Evolutionary conservation across 2,329 filamentous ascomycete species (phyloP).

Genomic region (Ceratocystis cubensis): DNA sequence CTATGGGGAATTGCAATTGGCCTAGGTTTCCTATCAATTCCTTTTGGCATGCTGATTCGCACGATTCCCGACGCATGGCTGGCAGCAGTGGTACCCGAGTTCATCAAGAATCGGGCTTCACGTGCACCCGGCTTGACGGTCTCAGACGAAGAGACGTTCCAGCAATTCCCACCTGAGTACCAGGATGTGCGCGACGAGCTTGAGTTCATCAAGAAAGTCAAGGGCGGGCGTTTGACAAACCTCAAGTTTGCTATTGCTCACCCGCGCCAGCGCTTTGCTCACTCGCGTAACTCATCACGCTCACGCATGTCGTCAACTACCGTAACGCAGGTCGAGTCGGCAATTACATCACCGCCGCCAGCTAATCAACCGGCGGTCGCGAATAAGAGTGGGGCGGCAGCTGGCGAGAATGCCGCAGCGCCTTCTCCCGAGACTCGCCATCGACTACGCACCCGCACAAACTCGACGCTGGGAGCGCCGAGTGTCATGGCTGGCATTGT

Average conservation of each 20-base stretch:
- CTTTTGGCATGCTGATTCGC: slow-evolving; percentile 68
- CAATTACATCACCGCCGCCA: slow-evolving; percentile 40
- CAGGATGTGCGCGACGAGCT: slow-evolving; percentile 69
- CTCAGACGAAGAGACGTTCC: slow-evolving; percentile 54
- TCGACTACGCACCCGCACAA: slow-evolving; percentile 52
- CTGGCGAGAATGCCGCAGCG: slow-evolving; percentile 25
- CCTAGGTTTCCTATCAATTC: slow-evolving; percentile 72
- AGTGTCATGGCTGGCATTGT: slow-evolving; percentile 76
- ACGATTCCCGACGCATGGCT: slow-evolving; percentile 64
- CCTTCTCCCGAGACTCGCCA: slow-evolving; percentile 31
- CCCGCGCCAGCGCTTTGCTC: slow-evolving; percentile 41
- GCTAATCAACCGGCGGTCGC: slow-evolving; percentile 38
- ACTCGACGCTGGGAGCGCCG: slow-evolving; percentile 60
- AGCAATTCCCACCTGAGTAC: slow-evolving; percentile 57
- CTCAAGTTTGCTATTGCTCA: slow-evolving; percentile 67
- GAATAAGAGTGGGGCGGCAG: slow-evolving; percentile 39
- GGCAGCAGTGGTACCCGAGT: slow-evolving; percentile 39
- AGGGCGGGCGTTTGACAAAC: slow-evolving; percentile 69
- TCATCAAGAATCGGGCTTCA: slow-evolving; percentile 37
- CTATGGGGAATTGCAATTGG: slow-evolving; percentile 85
- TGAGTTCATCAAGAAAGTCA: slow-evolving; percentile 65
- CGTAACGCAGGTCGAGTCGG: slow-evolving; percentile 31
- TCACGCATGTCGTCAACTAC: slow-evolving; percentile 47
- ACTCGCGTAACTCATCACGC: slow-evolving; percentile 49
- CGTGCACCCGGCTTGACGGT: slow-evolving; percentile 45